phyloP scores from a whole-genome alignment of 306 rosid genomes.

The Vicia faba region DNA sequence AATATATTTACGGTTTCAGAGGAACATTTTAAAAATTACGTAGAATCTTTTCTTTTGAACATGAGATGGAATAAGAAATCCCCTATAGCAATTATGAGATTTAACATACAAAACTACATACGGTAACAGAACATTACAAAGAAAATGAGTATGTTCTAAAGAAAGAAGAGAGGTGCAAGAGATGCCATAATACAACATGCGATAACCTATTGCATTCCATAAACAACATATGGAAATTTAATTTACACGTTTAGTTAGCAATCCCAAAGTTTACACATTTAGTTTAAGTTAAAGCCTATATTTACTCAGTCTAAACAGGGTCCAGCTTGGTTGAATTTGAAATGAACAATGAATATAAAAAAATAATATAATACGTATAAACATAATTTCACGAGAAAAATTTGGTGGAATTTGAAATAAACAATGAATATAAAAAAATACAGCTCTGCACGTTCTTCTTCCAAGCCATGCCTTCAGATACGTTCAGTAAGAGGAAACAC shows the following conservation, averaged over 20 bases:
- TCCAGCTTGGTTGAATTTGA: conserved; percentile 26
- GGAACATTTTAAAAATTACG: too few species aligned
- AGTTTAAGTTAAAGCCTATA: conserved; percentile 10
- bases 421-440: conserved; percentile 21
- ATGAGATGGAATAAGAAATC: too few species aligned
- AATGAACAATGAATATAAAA: conserved; percentile 25
- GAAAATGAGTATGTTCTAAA: background rate
- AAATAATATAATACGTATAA: conserved; percentile 18
- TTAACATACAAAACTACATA: background rate
- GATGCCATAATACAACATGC: background rate
- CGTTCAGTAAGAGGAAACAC: conserved; percentile 26
- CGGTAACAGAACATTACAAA: background rate
- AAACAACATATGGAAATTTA: conserved; percentile 17
- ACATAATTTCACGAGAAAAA: conserved; percentile 30
- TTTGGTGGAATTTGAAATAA: conserved; percentile 14
- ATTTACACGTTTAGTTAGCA: background rate
- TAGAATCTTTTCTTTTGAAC: too few species aligned
- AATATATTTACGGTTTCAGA: too few species aligned
- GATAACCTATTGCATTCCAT: conserved; percentile 25
- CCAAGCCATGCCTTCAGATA: conserved; percentile 42
- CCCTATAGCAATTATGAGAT: background rate
- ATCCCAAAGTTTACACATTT: conserved; percentile 10
- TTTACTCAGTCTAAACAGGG: conserved; percentile 22
- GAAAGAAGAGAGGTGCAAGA: background rate
- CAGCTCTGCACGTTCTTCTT: conserved; percentile 38